Evolutionary conservation across 257 asterid genomes (phyloP).

Genomic region (Jacaranda mimosifolia): DNA sequence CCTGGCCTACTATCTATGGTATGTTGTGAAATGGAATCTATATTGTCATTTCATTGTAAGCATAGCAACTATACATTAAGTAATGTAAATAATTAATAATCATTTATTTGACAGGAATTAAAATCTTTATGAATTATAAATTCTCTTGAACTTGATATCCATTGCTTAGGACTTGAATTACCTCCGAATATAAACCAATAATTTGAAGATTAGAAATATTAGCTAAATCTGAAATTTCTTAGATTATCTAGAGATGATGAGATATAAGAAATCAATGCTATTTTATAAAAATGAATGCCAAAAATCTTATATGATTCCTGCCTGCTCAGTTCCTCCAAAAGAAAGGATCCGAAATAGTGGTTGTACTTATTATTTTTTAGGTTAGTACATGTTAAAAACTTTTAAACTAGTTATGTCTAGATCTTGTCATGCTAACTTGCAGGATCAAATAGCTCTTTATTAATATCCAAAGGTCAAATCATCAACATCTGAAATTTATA

Average conservation of each 20-base stretch:
- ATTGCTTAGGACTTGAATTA: not conserved
- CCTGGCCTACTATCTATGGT: constrained; percentile 85
- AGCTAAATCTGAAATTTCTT: not conserved
- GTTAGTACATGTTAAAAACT: not conserved
- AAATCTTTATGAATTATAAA: not conserved
- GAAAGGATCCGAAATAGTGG: not conserved
- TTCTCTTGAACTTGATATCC: not conserved
- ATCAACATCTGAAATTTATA: not conserved
- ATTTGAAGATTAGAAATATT: not conserved
- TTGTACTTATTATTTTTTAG: not conserved
- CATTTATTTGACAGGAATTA: not conserved
- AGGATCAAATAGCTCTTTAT: not conserved
- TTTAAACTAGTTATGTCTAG: not conserved
- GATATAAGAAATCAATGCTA: not conserved
- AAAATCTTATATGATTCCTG: not conserved
- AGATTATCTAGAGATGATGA: not conserved
- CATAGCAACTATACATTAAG: not conserved
- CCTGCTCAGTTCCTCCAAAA: not conserved
- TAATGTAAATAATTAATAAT: not conserved
- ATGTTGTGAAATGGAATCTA: constrained; percentile 13
- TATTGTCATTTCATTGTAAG: not conserved
- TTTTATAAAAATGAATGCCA: not conserved
- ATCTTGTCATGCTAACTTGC: not conserved
- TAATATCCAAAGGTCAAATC: not conserved
- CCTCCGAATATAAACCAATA: not conserved